Conservation (phyloP, 805 yeast species). For the Hermanozyma aechmeae region DNA sequence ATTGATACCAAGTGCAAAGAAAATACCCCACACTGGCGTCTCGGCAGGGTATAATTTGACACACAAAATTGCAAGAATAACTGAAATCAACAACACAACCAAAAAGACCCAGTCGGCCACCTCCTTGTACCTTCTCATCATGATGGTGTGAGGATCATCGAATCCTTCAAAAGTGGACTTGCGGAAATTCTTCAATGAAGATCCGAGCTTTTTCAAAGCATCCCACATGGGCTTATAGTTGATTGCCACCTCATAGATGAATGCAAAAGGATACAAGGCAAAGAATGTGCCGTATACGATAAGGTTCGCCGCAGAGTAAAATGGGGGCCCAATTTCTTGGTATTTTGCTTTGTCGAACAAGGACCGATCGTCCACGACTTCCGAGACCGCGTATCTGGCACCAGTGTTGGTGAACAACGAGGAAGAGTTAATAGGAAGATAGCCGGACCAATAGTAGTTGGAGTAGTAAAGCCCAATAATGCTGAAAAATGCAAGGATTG, state of each 20-base stretch:
- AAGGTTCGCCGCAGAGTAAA: neutral
- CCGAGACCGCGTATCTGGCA: neutral
- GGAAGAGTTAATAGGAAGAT: neutral
- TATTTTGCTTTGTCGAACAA: neutral
- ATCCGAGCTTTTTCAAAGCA: neutral
- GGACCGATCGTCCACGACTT: neutral
- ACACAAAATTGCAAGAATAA: constrained; percentile 33
- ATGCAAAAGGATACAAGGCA: neutral
- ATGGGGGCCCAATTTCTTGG: neutral
- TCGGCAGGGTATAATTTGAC: constrained; percentile 41
- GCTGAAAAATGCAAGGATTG: neutral
- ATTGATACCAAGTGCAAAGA: constrained; percentile 46
- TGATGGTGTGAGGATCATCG: constrained; percentile 45
- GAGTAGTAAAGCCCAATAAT: neutral
- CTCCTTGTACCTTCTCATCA: constrained; percentile 53
- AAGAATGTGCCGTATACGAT: neutral
- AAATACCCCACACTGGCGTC: constrained; percentile 56
- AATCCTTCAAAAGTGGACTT: constrained; percentile 10
- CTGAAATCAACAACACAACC: constrained; percentile 34
- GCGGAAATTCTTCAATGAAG: neutral
- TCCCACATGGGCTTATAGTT: neutral
- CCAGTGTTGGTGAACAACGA: neutral
- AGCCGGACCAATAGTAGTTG: neutral
- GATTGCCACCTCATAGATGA: neutral
- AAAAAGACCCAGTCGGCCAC: constrained; percentile 72